phyloP scores from a whole-genome alignment of 352 stramenopile genomes.

The Phytophthora idaei region DNA sequence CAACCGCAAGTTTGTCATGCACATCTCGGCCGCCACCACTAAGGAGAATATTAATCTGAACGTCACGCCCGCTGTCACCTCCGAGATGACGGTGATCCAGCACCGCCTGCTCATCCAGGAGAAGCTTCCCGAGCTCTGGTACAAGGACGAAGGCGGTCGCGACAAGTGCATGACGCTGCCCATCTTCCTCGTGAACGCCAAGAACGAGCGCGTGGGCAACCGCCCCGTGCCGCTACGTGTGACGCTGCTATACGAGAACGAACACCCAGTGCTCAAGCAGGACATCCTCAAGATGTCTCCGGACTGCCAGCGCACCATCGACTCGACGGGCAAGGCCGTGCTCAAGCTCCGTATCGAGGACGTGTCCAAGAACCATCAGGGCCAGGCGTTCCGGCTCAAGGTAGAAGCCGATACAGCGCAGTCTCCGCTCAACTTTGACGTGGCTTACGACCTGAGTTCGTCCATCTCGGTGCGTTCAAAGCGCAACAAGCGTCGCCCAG shows the following conservation, averaged over 20 bases:
- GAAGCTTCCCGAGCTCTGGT: conserved; percentile 84
- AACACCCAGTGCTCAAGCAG: conserved; percentile 93
- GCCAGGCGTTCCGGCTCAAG: conserved; percentile 92
- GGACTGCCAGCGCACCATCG: conserved; percentile 87
- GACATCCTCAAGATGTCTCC: conserved; percentile 93
- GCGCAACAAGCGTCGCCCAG: conserved; percentile 90
- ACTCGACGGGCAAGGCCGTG: conserved; percentile 78
- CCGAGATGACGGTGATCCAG: conserved; percentile 87
- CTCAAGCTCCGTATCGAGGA: conserved; percentile 95
- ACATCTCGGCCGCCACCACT: conserved; percentile 66
- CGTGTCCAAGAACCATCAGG: conserved; percentile 97
- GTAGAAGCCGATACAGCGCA: conserved; percentile 91
- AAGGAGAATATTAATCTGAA: conserved; percentile 55
- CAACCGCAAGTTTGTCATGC: conserved; percentile 88
- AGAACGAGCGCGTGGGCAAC: conserved; percentile 78
- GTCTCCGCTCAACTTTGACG: conserved; percentile 87
- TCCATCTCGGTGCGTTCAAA: conserved; percentile 95
- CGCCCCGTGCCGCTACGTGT: conserved; percentile 78
- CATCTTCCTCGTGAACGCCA: conserved; percentile 80
- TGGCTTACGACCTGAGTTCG: conserved; percentile 90
- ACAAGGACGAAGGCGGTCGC: conserved; percentile 85
- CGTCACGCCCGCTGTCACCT: conserved; percentile 68
- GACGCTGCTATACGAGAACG: conserved; percentile 88
- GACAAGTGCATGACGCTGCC: conserved; percentile 89
- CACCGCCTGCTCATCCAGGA: conserved; percentile 86